These are phyloP conservation scores for Hura crepitans DNA, from an alignment of 441 rosid species.

Conservation along the genomic window DNA sequence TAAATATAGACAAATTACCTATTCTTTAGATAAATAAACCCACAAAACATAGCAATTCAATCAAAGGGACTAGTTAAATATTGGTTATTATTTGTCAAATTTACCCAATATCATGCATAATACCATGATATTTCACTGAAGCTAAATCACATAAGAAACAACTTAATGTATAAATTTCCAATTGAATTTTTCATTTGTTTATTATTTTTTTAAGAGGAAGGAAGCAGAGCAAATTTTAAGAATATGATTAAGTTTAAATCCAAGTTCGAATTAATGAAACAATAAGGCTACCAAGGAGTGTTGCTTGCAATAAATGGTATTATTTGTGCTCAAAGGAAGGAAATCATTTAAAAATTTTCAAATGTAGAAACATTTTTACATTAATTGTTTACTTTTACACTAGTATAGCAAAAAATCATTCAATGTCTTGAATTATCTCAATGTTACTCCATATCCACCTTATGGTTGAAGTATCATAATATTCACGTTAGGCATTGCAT, in stretches of 20 bases:
- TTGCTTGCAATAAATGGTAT: background rate
- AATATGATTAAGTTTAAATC: background rate
- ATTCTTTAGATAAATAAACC: background rate
- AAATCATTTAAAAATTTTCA: background rate
- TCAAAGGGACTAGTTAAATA: background rate
- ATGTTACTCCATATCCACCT: constrained; percentile 79
- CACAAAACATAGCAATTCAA: background rate
- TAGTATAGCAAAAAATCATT: background rate
- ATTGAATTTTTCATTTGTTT: background rate
- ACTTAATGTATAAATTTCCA: background rate
- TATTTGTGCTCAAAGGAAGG: background rate
- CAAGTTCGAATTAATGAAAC: background rate
- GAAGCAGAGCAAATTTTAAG: background rate
- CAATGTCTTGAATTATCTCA: background rate
- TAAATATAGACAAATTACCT: background rate
- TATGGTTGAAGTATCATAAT: constrained; percentile 90
- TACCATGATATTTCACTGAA: background rate
- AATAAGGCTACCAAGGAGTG: background rate
- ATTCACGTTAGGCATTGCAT: constrained; percentile 93
- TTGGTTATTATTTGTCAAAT: background rate
- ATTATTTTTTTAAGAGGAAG: background rate
- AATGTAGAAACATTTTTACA: background rate
- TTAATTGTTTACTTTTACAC: background rate
- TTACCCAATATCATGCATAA: background rate
- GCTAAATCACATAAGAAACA: background rate